Conservation (phyloP, 2,329 filamentous ascomycete genomes). For the Aspergillus aculeatinus region DNA sequence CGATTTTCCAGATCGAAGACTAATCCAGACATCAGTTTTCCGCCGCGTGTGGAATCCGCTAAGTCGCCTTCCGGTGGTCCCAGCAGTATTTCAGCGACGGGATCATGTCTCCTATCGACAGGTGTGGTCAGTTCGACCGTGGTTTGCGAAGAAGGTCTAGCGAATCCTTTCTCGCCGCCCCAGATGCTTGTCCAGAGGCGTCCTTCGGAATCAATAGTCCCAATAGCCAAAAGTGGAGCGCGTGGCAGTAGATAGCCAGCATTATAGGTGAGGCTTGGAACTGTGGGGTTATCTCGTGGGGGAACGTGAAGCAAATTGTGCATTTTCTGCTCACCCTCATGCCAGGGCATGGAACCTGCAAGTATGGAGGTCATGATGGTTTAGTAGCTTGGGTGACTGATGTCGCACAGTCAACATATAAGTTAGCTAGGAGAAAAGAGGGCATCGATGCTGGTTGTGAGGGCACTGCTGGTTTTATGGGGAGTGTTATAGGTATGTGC, state of each 20-base stretch:
- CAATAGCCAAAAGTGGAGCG: slow-evolving; percentile 70
- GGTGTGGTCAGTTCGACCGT: slow-evolving; percentile 64
- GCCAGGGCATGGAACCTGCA: slow-evolving; percentile 47
- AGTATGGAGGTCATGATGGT: slow-evolving; percentile 26
- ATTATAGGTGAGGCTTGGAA: slow-evolving; percentile 60
- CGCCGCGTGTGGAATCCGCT: slow-evolving; percentile 20
- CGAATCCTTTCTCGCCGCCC: slow-evolving; percentile 72
- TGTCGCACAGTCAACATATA: neutral
- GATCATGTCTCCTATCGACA: slow-evolving; percentile 65
- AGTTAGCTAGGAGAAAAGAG: neutral
- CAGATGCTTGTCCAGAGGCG: slow-evolving; percentile 75
- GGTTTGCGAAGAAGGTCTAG: slow-evolving; percentile 59
- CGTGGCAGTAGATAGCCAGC: slow-evolving; percentile 61
- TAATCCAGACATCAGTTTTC: slow-evolving; percentile 60
- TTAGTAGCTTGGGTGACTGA: neutral
- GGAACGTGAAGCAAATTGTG: slow-evolving; percentile 63
- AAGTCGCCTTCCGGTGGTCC: slow-evolving; percentile 38
- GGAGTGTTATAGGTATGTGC: neutral
- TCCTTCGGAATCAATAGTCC: slow-evolving; percentile 64
- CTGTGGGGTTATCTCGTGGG: slow-evolving; percentile 64
- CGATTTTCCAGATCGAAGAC: slow-evolving; percentile 65
- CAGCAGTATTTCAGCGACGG: slow-evolving; percentile 65
- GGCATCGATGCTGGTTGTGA: neutral
- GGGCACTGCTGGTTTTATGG: too few species aligned
- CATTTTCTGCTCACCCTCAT: slow-evolving; percentile 66